These are phyloP conservation scores for Lichtheimia corymbifera DNA, from an alignment of 371 early-diverging fungal genomes.

Conservation along the genomic window DNA sequence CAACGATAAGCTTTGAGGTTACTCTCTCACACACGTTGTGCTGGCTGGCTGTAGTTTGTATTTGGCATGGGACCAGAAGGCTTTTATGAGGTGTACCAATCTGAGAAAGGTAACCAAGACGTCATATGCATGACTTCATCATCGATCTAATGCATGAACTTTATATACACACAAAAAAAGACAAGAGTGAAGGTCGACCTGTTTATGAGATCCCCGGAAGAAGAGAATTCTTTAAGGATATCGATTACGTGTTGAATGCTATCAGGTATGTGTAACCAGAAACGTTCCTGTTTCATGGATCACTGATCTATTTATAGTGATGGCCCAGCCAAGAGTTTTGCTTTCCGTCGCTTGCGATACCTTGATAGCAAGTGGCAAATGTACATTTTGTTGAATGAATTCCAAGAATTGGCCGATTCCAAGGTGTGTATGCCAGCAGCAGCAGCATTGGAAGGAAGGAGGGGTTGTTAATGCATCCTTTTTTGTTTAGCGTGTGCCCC, in stretches of 20 bases:
- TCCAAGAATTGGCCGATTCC: conserved; percentile 92
- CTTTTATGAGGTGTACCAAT: conserved; percentile 32
- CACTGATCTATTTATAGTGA: conserved; percentile 47
- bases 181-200: conserved; percentile 11
- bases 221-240: conserved; percentile 88
- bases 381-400: conserved; percentile 90
- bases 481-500: conserved; percentile 72
- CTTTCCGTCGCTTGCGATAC: conserved; percentile 91
- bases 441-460: neutral
- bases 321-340: conserved; percentile 95
- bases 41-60: conserved; percentile 21
- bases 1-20: no score
- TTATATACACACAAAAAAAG: conserved; percentile 7
- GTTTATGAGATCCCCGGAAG: conserved; percentile 69
- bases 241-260: conserved; percentile 81
- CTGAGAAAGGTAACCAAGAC: conserved; percentile 20
- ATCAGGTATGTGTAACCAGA: conserved; percentile 52
- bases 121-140: neutral
- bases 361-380: conserved; percentile 95
- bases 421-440: conserved; percentile 51
- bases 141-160: conserved; percentile 6
- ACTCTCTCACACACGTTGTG: no score
- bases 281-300: neutral
- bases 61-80: conserved; percentile 35
- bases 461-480: conserved; percentile 6